phyloP scores from a whole-genome alignment of 805 yeast species.

The Saturnispora dispora region DNA sequence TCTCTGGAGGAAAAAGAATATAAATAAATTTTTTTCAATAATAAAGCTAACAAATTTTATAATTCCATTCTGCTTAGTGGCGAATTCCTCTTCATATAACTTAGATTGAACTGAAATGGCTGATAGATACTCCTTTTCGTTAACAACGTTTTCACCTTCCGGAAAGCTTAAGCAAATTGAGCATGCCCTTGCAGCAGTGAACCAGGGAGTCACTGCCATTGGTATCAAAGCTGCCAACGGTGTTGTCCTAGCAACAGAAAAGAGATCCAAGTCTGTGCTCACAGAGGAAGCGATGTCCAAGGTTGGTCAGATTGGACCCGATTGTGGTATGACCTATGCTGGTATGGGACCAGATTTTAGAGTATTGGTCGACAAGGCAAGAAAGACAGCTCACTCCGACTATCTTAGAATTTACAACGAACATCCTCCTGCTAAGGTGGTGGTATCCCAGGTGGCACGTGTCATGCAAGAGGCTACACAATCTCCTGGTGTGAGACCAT shows the following conservation, averaged over 20 bases:
- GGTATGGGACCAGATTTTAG: conserved; percentile 99
- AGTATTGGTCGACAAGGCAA: conserved; percentile 85
- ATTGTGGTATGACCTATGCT: conserved; percentile 91
- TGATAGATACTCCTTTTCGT: conserved; percentile 94
- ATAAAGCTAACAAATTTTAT: background rate
- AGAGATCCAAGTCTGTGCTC: conserved; percentile 73
- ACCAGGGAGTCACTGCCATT: conserved; percentile 93
- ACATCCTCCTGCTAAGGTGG: conserved; percentile 90
- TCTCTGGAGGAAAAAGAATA: background rate
- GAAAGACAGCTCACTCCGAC: conserved; percentile 86
- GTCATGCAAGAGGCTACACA: conserved; percentile 84
- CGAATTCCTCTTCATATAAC: background rate
- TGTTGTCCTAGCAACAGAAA: conserved; percentile 92
- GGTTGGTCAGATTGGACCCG: conserved; percentile 80
- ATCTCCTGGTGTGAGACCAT: conserved; percentile 59
- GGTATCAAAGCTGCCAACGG: conserved; percentile 95
- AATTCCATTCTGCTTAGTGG: conserved; percentile 1
- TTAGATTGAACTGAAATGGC: conserved; percentile 51
- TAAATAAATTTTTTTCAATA: background rate
- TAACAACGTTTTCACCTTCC: conserved; percentile 96
- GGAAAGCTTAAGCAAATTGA: conserved; percentile 98
- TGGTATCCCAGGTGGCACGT: conserved; percentile 91
- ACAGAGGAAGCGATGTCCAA: conserved; percentile 72
- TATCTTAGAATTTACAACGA: conserved; percentile 92
- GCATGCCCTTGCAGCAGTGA: conserved; percentile 94